Evolutionary conservation across 768 basidiomycete species (phyloP).

Genomic region (Mycena chlorophos): DNA sequence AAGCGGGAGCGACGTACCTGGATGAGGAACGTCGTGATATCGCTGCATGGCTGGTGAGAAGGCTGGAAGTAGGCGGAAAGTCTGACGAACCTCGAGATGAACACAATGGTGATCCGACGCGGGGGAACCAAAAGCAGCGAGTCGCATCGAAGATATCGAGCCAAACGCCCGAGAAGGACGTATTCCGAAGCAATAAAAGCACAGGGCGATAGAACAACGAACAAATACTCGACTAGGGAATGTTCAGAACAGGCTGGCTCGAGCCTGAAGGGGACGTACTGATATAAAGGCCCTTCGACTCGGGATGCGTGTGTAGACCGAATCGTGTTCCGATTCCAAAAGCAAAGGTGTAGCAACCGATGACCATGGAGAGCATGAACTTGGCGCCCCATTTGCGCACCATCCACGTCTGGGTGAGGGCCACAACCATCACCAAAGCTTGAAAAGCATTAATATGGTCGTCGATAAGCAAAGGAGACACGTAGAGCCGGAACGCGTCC

Average conservation of each 20-base stretch:
- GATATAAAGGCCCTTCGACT: constrained; percentile 39
- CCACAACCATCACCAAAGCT: constrained; percentile 43
- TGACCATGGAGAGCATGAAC: constrained; percentile 62
- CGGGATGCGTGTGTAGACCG: constrained; percentile 52
- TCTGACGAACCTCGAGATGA: constrained; percentile 38
- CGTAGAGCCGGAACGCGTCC: too few species aligned
- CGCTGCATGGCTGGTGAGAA: constrained; percentile 33
- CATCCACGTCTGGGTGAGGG: constrained; percentile 44
- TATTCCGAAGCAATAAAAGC: constrained; percentile 74
- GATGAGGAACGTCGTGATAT: constrained; percentile 65
- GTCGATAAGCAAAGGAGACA: too few species aligned
- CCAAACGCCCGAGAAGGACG: constrained; percentile 62
- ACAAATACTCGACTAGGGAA: constrained; percentile 57
- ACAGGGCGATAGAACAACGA: constrained; percentile 64
- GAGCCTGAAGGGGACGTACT: background rate
- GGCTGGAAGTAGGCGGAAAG: background rate
- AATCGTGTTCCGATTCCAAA: constrained; percentile 59
- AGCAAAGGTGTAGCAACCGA: constrained; percentile 61
- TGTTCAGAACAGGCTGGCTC: constrained; percentile 15
- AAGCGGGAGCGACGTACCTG: constrained; percentile 42
- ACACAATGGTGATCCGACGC: constrained; percentile 52
- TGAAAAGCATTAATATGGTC: background rate
- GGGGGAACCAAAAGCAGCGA: constrained; percentile 51
- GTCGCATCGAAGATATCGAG: constrained; percentile 47
- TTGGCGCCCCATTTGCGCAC: constrained; percentile 47